Conservation (phyloP, 306 rosid genomes). For the Prunus salicina region DNA sequence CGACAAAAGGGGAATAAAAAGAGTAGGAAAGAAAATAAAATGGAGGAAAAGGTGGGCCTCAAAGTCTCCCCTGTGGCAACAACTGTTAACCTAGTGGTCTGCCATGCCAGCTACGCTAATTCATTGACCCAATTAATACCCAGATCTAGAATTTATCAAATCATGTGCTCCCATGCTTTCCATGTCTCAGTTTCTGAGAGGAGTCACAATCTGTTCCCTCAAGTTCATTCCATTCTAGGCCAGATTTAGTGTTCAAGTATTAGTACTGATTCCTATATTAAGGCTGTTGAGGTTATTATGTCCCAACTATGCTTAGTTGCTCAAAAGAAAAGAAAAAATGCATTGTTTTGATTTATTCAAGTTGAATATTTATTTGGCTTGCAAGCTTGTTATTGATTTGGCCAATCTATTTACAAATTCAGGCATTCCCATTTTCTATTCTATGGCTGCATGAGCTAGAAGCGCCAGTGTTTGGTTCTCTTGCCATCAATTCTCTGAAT, state of each 20-base stretch:
- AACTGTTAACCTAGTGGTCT: neutral
- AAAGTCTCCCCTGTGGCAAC: neutral
- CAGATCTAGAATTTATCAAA: neutral
- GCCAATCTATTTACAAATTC: slow-evolving; percentile 21
- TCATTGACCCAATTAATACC: neutral
- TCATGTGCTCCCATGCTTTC: neutral
- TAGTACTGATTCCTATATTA: neutral
- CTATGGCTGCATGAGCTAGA: slow-evolving; percentile 65
- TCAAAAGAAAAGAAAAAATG: neutral
- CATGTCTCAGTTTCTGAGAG: neutral
- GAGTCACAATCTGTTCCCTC: no score
- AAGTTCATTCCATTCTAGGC: neutral
- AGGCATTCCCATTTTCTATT: slow-evolving; percentile 59
- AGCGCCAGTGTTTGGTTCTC: slow-evolving; percentile 87
- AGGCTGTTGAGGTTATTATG: neutral
- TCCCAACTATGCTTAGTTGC: neutral
- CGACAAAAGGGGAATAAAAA: neutral
- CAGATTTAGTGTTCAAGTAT: neutral
- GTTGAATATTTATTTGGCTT: neutral
- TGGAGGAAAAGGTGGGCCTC: neutral
- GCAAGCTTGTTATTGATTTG: slow-evolving; percentile 1
- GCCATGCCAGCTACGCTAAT: neutral
- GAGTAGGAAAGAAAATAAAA: neutral
- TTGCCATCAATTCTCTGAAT: slow-evolving; percentile 42
- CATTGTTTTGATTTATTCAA: neutral